Conservation (phyloP, 371 early-diverging fungal species). For the Mortierella sp. region DNA sequence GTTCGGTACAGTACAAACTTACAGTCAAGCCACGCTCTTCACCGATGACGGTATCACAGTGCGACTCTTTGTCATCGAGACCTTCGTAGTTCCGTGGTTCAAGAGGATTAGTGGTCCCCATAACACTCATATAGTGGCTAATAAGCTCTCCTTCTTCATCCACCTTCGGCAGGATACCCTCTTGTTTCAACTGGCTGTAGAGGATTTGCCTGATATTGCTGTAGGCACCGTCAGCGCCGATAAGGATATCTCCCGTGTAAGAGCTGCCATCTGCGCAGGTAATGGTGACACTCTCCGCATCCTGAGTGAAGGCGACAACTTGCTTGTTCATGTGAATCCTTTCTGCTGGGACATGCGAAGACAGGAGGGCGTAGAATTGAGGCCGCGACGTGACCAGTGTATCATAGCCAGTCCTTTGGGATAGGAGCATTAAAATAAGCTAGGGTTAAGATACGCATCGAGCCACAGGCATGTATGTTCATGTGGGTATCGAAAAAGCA, state of each 20-base stretch:
- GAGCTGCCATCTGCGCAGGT: constrained; percentile 20
- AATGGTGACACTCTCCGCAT: constrained; percentile 27
- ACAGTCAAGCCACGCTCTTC: constrained; percentile 31
- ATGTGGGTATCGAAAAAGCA: not conserved
- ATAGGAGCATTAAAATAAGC: not conserved
- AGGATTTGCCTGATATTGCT: constrained; percentile 17
- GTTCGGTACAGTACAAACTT: not conserved
- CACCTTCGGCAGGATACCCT: constrained; percentile 9
- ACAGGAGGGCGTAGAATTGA: constrained; percentile 25
- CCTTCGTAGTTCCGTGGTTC: constrained; percentile 32
- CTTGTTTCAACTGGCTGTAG: constrained; percentile 10
- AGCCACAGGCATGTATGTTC: not conserved
- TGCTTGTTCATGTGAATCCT: constrained; percentile 22
- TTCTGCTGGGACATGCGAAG: constrained; percentile 22
- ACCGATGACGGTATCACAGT: constrained; percentile 29
- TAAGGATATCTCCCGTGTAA: constrained; percentile 25
- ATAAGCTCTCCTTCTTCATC: constrained; percentile 27
- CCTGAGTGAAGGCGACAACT: constrained; percentile 11
- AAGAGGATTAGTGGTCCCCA: constrained; percentile 35
- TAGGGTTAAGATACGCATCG: not conserved
- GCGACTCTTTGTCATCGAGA: constrained; percentile 21
- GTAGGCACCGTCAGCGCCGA: constrained; percentile 30
- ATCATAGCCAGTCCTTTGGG: constrained; percentile 24
- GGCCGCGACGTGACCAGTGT: constrained; percentile 31
- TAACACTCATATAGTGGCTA: constrained; percentile 25